phyloP scores from a whole-genome alignment of 2,329 filamentous ascomycete species.

The Aspergillus quadrilineatus region DNA sequence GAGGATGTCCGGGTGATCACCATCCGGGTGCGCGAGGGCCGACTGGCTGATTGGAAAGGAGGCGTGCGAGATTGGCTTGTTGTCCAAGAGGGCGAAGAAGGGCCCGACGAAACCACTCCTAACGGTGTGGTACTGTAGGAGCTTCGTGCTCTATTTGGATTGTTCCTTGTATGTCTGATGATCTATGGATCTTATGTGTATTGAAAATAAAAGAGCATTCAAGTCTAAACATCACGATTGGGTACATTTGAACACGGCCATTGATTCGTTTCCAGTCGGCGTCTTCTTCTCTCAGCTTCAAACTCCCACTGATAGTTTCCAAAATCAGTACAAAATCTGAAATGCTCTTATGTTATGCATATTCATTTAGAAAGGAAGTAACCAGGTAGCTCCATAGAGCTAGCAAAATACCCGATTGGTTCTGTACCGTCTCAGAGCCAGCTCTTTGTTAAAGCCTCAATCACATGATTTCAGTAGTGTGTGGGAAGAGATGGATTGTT shows the following conservation, averaged over 20 bases:
- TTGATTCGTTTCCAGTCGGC: neutral
- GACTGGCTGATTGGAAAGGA: slow-evolving; percentile 96
- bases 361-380: neutral
- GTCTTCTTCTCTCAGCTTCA: neutral
- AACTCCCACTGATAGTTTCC: neutral
- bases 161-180: neutral
- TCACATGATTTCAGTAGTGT: slow-evolving; percentile 16
- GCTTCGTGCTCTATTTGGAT: neutral
- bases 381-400: too few species aligned
- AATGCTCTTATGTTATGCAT: neutral
- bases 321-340: neutral
- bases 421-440: neutral
- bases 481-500: too few species aligned
- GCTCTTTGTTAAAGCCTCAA: neutral
- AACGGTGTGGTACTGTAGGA: slow-evolving; percentile 27
- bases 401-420: neutral
- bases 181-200: neutral
- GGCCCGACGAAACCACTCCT: slow-evolving; percentile 23
- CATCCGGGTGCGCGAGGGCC: slow-evolving; percentile 77
- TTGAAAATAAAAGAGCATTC: neutral
- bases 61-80: slow-evolving; percentile 74
- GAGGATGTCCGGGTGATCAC: slow-evolving; percentile 85
- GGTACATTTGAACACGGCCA: too few species aligned
- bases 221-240: neutral
- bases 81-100: slow-evolving; percentile 34